phyloP scores from a whole-genome alignment of 345 rosid species.

The Garcia nutans region DNA sequence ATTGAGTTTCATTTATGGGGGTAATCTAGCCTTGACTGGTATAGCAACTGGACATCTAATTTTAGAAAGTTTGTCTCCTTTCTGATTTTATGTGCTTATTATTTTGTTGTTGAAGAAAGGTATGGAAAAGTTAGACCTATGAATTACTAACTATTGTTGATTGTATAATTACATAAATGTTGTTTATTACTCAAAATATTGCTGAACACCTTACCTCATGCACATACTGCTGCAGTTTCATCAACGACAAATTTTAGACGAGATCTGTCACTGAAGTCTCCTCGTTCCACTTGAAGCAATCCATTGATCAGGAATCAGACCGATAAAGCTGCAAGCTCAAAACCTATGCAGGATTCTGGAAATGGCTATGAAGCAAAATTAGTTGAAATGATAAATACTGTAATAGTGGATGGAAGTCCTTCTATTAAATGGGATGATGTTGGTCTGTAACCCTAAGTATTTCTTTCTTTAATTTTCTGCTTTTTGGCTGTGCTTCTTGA shows the following conservation, averaged over 20 bases:
- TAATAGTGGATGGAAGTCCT: slow-evolving; percentile 94
- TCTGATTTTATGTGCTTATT: not conserved
- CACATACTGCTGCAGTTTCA: slow-evolving; percentile 52
- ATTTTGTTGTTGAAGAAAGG: not conserved
- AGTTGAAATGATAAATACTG: slow-evolving; percentile 81
- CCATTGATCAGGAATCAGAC: slow-evolving; percentile 36
- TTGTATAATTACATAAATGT: slow-evolving; percentile 8
- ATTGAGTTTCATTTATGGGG: not conserved
- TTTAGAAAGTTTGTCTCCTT: not conserved
- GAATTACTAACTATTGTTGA: not conserved
- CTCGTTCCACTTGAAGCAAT: slow-evolving; percentile 37
- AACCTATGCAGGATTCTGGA: slow-evolving; percentile 54
- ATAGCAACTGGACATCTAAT: not conserved
- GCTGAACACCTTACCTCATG: slow-evolving; percentile 55
- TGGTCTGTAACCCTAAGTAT: slow-evolving; percentile 46
- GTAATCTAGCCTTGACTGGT: not conserved
- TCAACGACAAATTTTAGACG: slow-evolving; percentile 43
- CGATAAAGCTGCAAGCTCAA: slow-evolving; percentile 45
- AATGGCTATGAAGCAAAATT: slow-evolving; percentile 68
- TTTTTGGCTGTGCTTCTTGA: not conserved
- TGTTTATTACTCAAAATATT: slow-evolving; percentile 23
- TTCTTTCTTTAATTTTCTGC: not conserved
- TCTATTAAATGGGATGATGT: slow-evolving; percentile 97
- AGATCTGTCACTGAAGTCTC: slow-evolving; percentile 33
- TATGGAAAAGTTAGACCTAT: not conserved